Conservation (phyloP, 2,329 filamentous ascomycete species). For the Arthrobotrys entomopaga region DNA sequence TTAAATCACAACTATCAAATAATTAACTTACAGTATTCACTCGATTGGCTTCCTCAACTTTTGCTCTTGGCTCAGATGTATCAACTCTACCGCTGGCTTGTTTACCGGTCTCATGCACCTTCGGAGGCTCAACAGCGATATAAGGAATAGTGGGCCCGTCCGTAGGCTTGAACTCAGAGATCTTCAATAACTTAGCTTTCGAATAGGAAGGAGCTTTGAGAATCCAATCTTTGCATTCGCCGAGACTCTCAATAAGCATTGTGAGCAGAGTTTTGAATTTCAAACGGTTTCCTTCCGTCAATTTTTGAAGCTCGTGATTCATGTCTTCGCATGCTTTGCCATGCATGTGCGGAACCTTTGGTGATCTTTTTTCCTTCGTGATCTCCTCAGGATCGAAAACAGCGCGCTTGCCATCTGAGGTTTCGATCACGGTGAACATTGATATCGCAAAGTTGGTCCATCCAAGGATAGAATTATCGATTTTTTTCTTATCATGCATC, state of each 20-base stretch:
- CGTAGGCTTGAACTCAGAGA: constrained; percentile 23
- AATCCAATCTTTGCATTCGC: constrained; percentile 51
- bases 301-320: constrained; percentile 44
- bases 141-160: constrained; percentile 20
- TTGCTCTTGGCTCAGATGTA: constrained; percentile 1
- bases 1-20: background rate
- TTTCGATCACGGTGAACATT: constrained; percentile 28
- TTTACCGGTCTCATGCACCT: constrained; percentile 1
- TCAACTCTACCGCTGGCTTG: background rate
- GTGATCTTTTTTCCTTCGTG: constrained; percentile 3
- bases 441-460: constrained; percentile 52
- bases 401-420: constrained; percentile 11
- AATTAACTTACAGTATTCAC: background rate
- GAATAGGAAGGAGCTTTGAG: constrained; percentile 50
- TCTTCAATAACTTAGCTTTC: constrained; percentile 45
- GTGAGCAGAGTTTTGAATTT: constrained; percentile 46
- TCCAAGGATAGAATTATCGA: constrained; percentile 45
- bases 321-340: constrained; percentile 32
- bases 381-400: background rate
- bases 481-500: constrained; percentile 51
- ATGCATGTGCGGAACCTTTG: constrained; percentile 27
- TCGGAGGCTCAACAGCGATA: constrained; percentile 29
- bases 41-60: background rate
- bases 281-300: constrained; percentile 42
- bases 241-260: constrained; percentile 47